These are phyloP conservation scores for Cylindrodendrum hubeiense DNA, from an alignment of 2,329 filamentous ascomycete species.

Conservation along the genomic window DNA sequence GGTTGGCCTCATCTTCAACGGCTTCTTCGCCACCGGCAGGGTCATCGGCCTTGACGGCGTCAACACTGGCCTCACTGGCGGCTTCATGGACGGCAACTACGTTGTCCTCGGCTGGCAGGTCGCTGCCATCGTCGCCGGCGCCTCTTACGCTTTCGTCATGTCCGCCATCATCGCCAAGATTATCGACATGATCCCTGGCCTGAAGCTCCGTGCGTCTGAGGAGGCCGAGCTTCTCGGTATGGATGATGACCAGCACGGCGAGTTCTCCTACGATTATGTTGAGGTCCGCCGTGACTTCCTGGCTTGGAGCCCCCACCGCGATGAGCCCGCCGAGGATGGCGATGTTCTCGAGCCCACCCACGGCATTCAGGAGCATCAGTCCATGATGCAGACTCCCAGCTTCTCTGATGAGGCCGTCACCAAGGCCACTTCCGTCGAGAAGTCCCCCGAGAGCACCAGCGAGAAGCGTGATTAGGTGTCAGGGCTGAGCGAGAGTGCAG, in stretches of 20 bases:
- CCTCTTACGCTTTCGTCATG: constrained; percentile 78
- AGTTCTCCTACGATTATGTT: constrained; percentile 92
- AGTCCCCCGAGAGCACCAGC: constrained; percentile 27
- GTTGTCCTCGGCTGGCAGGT: constrained; percentile 83
- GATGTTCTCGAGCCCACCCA: constrained; percentile 74
- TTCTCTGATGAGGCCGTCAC: constrained; percentile 41
- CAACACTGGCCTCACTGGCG: constrained; percentile 76
- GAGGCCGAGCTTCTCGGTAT: constrained; percentile 88
- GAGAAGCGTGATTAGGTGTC: constrained; percentile 30
- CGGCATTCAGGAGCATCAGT: constrained; percentile 75
- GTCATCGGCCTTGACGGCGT: constrained; percentile 83
- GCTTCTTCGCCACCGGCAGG: constrained; percentile 75
- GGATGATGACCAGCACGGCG: constrained; percentile 91
- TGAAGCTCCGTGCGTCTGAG: constrained; percentile 83
- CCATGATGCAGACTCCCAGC: constrained; percentile 51
- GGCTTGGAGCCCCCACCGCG: constrained; percentile 84
- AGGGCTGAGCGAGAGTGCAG: not conserved
- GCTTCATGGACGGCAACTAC: constrained; percentile 82
- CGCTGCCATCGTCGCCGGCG: constrained; percentile 77
- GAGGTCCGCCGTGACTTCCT: constrained; percentile 91
- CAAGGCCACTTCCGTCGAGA: constrained; percentile 39
- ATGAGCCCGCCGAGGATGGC: constrained; percentile 70
- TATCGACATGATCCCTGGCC: constrained; percentile 81
- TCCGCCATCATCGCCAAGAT: constrained; percentile 79
- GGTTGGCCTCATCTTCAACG: constrained; percentile 79